Conservation (phyloP, 169 alveolate genomes). For the Cryptosporidium andersoni region DNA sequence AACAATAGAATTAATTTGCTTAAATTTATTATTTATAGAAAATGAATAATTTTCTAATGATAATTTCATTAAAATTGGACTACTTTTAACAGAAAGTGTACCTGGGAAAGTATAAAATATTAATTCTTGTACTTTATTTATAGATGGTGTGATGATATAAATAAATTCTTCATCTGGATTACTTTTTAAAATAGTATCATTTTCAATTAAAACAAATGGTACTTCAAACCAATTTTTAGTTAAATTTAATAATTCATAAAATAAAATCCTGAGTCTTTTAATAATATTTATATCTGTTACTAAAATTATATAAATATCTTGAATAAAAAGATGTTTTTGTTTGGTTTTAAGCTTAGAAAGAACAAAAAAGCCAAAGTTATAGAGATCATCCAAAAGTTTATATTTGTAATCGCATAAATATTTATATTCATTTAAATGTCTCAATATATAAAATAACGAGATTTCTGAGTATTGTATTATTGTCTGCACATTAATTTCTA, state of each 20-base stretch:
- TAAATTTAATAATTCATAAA: not conserved
- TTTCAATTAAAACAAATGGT: constrained; percentile 28
- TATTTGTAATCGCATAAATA: constrained; percentile 6
- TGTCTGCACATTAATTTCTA: constrained; percentile 9
- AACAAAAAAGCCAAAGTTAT: constrained; percentile 25
- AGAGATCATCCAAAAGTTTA: constrained; percentile 11
- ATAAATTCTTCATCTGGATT: not conserved
- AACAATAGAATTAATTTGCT: not conserved
- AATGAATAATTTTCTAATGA: not conserved
- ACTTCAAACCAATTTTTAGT: constrained; percentile 23
- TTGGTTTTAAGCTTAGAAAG: not conserved
- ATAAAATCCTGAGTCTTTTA: not conserved
- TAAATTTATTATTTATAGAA: not conserved
- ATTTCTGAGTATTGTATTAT: not conserved
- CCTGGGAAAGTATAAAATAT: constrained; percentile 24
- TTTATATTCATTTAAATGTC: constrained; percentile 4
- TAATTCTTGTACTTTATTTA: constrained; percentile 15
- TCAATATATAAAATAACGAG: constrained; percentile 6
- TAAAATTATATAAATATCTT: not conserved
- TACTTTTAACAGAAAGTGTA: not conserved
- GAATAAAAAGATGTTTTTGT: constrained; percentile 1
- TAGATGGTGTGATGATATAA: constrained; percentile 47
- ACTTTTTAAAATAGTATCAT: not conserved
- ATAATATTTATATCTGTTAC: not conserved
- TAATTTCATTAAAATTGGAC: not conserved